Conservation (phyloP, 805 yeast species). For the Sungouiozyma intestinalis region DNA sequence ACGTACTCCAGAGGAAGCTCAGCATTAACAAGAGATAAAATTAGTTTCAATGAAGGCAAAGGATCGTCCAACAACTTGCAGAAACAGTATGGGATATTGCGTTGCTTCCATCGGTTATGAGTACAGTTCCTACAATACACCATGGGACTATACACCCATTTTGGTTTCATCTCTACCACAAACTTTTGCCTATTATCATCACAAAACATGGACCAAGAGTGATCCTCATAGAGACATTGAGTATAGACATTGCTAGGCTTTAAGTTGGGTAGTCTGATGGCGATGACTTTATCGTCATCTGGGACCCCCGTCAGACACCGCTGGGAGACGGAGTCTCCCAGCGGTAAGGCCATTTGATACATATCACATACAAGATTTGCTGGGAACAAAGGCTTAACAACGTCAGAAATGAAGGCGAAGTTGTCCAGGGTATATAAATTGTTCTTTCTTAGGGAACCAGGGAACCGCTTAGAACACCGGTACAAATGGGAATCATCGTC, state of each 20-base stretch:
- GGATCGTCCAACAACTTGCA: conserved; percentile 8
- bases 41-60: conserved; percentile 6
- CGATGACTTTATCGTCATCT: conserved; percentile 9
- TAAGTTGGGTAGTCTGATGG: conserved; percentile 15
- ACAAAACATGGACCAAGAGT: conserved; percentile 15
- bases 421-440: conserved; percentile 18
- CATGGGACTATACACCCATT: conserved; percentile 20
- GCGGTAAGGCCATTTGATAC: conserved; percentile 6
- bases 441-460: conserved; percentile 9
- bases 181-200: conserved; percentile 1
- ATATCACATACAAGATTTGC: conserved; percentile 6
- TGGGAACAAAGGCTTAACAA: conserved; percentile 9
- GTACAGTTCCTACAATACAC: conserved; percentile 25
- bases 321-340: neutral
- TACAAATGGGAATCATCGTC: conserved; percentile 9
- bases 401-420: conserved; percentile 7
- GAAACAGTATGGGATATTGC: conserved; percentile 19
- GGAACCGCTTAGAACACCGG: conserved; percentile 18
- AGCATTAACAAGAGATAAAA: neutral
- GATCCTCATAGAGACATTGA: conserved; percentile 11
- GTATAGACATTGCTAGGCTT: conserved; percentile 2
- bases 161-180: conserved; percentile 26
- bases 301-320: neutral
- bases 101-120: conserved; percentile 14
- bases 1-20: conserved; percentile 11